Evolutionary conservation across 495 filamentous ascomycete genomes (phyloP), one percentile per base, ranked within the genome.

Genomic region (Gamarada debralockiae): DNA sequence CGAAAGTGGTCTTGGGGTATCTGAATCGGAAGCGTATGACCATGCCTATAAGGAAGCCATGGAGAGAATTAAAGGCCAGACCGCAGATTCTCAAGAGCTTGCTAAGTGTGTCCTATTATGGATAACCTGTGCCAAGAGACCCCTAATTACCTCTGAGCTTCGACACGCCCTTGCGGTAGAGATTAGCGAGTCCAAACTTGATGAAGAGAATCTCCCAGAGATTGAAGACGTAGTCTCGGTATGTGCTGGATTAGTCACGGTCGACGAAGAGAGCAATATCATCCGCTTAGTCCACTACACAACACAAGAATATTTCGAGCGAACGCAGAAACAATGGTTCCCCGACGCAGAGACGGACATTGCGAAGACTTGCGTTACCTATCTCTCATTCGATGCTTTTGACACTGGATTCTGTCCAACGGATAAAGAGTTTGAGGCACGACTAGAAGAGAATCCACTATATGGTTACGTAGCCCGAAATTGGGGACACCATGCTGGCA

Each of bases 191-290:
- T 34, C 41, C 18, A 49, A 54, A 38, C 40, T 68, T n/a, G 65
- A 70, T 21, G 54, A 61, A 36, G 62, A 64, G 15, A 52, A 60
- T 41, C 50, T 67, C 17, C 31, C 55, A 5, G 67, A 68, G 5
- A 49, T 59, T 6, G 61, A 52, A 40, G 49, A 66, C 9, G 59
- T 70, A 2, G 38, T 37, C n/a, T 46, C 40, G n/a, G 67, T 73
- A 9, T 83, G 79, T 54, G 73, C 71, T 37, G 78, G 80, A 3
- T 60, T 85, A 12, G 71, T 81, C 2, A 73, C 64, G 2, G 44
- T 77, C 22, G 42, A 45, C 15, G 9, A 45, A 27, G 42, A 45
- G 20, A 45, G 42, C 15, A 9, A 24, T 6, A 21, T 45, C 20
- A 45, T 45, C 21, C 42, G 42, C 8, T 24, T 45, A n/a, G n/a